Evolutionary conservation across 192 early-diverging fungal species (phyloP).

Genomic region (Lobosporangium transversale): DNA sequence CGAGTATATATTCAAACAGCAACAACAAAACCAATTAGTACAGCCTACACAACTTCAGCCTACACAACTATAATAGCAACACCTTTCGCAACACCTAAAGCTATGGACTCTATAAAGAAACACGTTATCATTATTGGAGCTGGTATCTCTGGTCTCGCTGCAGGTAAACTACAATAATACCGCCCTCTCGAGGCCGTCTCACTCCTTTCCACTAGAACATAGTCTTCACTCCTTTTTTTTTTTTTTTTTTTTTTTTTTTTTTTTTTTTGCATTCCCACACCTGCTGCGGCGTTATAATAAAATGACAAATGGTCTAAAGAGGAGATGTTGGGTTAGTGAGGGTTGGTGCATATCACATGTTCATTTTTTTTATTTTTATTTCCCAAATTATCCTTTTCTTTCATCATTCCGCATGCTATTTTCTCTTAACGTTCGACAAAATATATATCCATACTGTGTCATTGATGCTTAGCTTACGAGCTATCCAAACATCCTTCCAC

Average conservation of each 20-base stretch:
- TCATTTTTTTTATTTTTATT: background rate
- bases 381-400: background rate
- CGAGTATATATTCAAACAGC: too few species aligned
- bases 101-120: constrained; percentile 23
- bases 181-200: background rate
- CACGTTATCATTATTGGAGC: constrained; percentile 53
- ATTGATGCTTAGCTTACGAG: constrained; percentile 45
- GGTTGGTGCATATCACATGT: background rate
- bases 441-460: background rate
- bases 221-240: background rate
- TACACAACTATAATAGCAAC: background rate
- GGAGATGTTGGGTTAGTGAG: background rate
- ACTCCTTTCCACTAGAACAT: background rate
- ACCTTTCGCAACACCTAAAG: background rate
- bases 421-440: background rate
- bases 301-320: background rate
- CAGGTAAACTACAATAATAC: constrained; percentile 21
- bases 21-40: too few species aligned
- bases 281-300: background rate
- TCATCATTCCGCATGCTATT: background rate
- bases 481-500: constrained; percentile 49
- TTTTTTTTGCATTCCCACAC: background rate
- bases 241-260: background rate
- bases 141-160: constrained; percentile 52
- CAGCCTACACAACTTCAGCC: background rate